Conservation (phyloP, 208 protist species). For the Plasmodiophora brassicae region DNA sequence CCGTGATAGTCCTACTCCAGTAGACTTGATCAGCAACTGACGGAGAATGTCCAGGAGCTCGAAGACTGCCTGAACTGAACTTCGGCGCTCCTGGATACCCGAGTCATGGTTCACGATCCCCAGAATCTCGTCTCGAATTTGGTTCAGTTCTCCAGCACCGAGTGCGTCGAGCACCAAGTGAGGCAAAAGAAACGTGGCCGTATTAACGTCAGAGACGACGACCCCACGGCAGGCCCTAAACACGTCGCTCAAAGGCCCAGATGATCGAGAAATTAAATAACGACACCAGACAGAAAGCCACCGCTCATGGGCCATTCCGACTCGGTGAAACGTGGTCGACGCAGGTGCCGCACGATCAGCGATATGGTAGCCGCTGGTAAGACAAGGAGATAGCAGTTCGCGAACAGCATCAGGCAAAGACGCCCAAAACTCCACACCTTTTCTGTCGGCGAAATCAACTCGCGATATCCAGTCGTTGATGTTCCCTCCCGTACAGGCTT, state of each 20-base stretch:
- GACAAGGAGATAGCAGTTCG: neutral
- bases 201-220: neutral
- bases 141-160: neutral
- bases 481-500: neutral
- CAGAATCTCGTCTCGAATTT: constrained; percentile 8
- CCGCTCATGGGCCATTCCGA: neutral
- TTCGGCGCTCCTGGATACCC: neutral
- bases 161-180: neutral
- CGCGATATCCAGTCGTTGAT: neutral
- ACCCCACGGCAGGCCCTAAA: neutral
- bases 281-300: constrained; percentile 10
- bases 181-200: neutral
- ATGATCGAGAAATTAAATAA: neutral
- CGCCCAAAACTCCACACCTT: neutral
- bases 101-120: neutral
- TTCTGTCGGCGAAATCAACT: too few species aligned
- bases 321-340: too few species aligned
- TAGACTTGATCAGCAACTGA: neutral
- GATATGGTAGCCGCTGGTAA: too few species aligned
- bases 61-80: constrained; percentile 2
- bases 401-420: neutral
- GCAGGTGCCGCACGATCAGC: too few species aligned
- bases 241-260: neutral
- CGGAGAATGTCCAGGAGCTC: neutral
- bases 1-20: too few species aligned